These are phyloP conservation scores for Wickerhamomyces hampshirensis DNA, from an alignment of 805 yeast genomes.

Conservation along the genomic window DNA sequence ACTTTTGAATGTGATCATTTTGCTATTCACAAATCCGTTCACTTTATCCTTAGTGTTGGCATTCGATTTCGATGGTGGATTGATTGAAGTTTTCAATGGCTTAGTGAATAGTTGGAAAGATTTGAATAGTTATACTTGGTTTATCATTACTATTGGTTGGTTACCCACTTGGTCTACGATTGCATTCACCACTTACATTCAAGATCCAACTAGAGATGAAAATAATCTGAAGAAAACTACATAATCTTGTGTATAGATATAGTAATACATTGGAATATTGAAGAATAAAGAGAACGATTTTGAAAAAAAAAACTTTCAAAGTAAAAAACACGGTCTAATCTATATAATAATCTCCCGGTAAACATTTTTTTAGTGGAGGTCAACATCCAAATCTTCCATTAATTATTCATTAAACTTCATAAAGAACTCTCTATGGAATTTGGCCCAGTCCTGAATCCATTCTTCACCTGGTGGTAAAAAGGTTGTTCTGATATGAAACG, in stretches of 20 bases:
- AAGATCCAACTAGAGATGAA: slow-evolving; percentile 3
- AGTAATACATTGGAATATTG: too few species aligned
- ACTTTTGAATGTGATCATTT: slow-evolving; percentile 29
- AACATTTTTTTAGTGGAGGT: too few species aligned
- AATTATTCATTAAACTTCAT: slow-evolving; percentile 8
- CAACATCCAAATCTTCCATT: not conserved
- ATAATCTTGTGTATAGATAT: too few species aligned
- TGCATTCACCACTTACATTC: slow-evolving; percentile 23
- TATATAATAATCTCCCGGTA: too few species aligned
- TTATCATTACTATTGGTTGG: slow-evolving; percentile 70
- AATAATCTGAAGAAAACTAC: slow-evolving; percentile 2
- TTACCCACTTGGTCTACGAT: slow-evolving; percentile 69
- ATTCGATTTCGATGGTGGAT: slow-evolving; percentile 21
- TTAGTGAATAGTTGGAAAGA: slow-evolving; percentile 61
- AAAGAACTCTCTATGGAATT: slow-evolving; percentile 74
- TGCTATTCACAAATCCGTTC: slow-evolving; percentile 51
- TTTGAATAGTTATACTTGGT: slow-evolving; percentile 84
- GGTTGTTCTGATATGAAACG: slow-evolving; percentile 92
- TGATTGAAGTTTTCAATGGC: slow-evolving; percentile 34
- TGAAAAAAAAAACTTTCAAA: too few species aligned
- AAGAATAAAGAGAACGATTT: too few species aligned
- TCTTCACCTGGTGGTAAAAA: slow-evolving; percentile 93
- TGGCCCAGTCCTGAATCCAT: slow-evolving; percentile 76
- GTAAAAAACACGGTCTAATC: too few species aligned
- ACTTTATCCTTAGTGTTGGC: slow-evolving; percentile 27